phyloP scores from a whole-genome alignment of 805 yeast genomes.

The Pichia nakasei region DNA sequence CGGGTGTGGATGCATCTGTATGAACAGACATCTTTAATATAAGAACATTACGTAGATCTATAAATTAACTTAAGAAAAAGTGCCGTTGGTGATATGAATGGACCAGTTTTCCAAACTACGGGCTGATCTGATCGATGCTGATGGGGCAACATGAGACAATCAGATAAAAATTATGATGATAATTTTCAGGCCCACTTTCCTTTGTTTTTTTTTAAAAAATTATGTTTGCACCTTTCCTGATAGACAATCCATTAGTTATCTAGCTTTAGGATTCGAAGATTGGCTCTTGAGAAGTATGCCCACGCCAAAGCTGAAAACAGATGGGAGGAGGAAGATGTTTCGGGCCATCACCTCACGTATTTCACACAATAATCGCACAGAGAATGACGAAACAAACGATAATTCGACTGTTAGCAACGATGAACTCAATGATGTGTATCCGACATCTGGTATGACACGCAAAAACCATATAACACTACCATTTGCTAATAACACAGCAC shows the following conservation, averaged over 20 bases:
- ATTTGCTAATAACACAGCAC: no score
- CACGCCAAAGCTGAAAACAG: constrained; percentile 5
- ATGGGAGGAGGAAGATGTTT: constrained; percentile 27
- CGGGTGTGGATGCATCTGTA: constrained; percentile 79
- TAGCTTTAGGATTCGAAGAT: not conserved
- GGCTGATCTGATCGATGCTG: no score
- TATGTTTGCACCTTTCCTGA: no score
- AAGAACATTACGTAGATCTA: no score
- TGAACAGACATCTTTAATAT: not conserved
- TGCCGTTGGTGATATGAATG: no score
- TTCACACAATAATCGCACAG: constrained; percentile 17
- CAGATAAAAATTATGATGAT: not conserved
- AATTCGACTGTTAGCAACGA: not conserved
- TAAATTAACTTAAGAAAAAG: no score
- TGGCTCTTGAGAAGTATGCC: not conserved
- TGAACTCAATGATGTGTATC: not conserved
- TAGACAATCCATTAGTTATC: no score
- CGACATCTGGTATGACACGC: no score
- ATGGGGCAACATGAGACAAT: not conserved
- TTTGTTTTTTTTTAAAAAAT: not conserved
- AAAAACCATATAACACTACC: no score
- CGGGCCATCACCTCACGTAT: constrained; percentile 27
- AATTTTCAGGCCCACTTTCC: not conserved
- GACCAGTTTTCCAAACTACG: no score
- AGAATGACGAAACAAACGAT: constrained; percentile 11